Evolutionary conservation across 306 rosid genomes (phyloP), one percentile per base, ranked within the genome.

Genomic region (Dalbergia oliveri): DNA sequence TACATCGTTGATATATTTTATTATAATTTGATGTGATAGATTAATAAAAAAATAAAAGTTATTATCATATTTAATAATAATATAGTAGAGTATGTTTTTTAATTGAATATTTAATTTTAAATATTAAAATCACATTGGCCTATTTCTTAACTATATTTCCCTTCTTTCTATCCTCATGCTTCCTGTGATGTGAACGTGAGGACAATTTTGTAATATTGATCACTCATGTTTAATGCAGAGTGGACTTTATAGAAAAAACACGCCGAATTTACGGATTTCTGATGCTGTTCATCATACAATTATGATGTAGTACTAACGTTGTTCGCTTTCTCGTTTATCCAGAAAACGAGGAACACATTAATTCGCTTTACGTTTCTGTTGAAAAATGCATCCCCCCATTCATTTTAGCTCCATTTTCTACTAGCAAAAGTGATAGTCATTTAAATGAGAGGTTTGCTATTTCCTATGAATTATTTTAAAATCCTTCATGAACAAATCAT

Each of bases 221-320:
- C 11, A 10, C 49, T 19, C 45, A 14, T 15, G n/a, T 64, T 64
- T 66, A 41, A 41, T 66, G 72, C 54, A 8, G 14, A 11, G 4
- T 43, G 35, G 11, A 19, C 26, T 18, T 66, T 8, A 37, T 4
- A 4, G 4, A 9, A 8, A 51, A 70, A 51, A 70, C 19, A 26
- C 43, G 47, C 75, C 75, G 75, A 69, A 69, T 23, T 69, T 69
- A 23, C 50, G 73, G 59, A 12, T 69, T 21, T 44, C 37, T 26
- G 19, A 5, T 66, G 16, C 37, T 44, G 8, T 45, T 11, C 31
- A 26, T 26, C 41, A 21, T 69, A 15, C 50, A 37, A 15, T 65
- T 65, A 8, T 35, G 13, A 8, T 65, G 8, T 4, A 8, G 13
- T 3, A 7, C 2, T 16, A 16, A 7, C 15, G 12, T 23, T 59